phyloP scores from a whole-genome alignment of 495 filamentous ascomycete species.

The Trichocladium uniseriatum region DNA sequence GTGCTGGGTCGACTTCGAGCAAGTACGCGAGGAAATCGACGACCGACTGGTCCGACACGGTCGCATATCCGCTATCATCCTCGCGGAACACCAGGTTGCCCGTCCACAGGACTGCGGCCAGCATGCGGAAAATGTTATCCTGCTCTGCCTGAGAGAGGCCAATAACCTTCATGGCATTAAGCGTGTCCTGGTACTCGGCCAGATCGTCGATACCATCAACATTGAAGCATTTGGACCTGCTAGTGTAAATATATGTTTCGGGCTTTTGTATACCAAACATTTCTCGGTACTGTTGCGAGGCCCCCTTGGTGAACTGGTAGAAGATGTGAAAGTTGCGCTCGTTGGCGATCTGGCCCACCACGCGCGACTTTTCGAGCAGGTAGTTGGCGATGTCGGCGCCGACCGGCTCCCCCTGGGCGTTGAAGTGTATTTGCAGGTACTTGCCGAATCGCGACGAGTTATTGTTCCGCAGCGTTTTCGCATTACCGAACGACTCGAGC shows the following conservation, averaged over 20 bases:
- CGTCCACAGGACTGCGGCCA: slow-evolving; percentile 87
- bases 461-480: slow-evolving; percentile 96
- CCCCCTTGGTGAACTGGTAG: slow-evolving; percentile 96
- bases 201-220: slow-evolving; percentile 88
- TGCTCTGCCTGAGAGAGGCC: slow-evolving; percentile 83
- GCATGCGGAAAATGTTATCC: slow-evolving; percentile 94
- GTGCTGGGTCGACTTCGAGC: slow-evolving; percentile 72
- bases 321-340: slow-evolving; percentile 99
- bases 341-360: slow-evolving; percentile 90
- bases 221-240: slow-evolving; percentile 84
- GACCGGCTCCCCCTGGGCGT: slow-evolving; percentile 81
- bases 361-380: slow-evolving; percentile 86
- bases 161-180: slow-evolving; percentile 92
- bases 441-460: slow-evolving; percentile 98
- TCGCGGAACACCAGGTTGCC: slow-evolving; percentile 87
- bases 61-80: slow-evolving; percentile 80
- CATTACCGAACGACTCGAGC: slow-evolving; percentile 96
- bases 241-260: slow-evolving; percentile 91
- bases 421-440: slow-evolving; percentile 97
- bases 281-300: slow-evolving; percentile 74
- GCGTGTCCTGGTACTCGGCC: slow-evolving; percentile 81
- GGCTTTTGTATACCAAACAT: slow-evolving; percentile 84
- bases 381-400: slow-evolving; percentile 99
- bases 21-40: slow-evolving; percentile 92
- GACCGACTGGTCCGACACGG: slow-evolving; percentile 75